phyloP scores from a whole-genome alignment of 768 basidiomycete species.

The Piloderma croceum region DNA sequence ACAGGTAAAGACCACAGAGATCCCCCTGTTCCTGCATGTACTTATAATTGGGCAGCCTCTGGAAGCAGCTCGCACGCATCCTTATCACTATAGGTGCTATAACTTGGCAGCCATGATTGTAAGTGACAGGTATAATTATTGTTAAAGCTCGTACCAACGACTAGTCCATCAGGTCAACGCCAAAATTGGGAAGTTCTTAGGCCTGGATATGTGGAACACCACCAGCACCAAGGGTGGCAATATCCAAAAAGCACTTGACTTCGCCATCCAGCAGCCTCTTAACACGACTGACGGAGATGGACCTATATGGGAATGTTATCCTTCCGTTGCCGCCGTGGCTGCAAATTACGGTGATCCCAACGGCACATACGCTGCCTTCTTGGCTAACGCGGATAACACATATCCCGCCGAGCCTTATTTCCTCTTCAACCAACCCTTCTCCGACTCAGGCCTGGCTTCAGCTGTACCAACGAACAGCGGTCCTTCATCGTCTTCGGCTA shows the following conservation, averaged over 20 bases:
- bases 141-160: background rate
- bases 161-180: slow-evolving; percentile 54
- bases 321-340: slow-evolving; percentile 52
- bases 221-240: slow-evolving; percentile 44
- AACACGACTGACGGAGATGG: slow-evolving; percentile 24
- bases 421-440: slow-evolving; percentile 56
- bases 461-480: too few relatives aligned
- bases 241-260: slow-evolving; percentile 57
- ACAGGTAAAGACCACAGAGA: slow-evolving; percentile 32
- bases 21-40: background rate
- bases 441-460: too few relatives aligned
- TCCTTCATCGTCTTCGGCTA: too few relatives aligned
- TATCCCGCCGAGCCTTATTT: slow-evolving; percentile 46
- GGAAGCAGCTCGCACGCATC: slow-evolving; percentile 54
- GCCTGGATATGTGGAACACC: slow-evolving; percentile 44
- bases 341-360: slow-evolving; percentile 54
- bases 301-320: slow-evolving; percentile 48
- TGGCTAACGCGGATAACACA: slow-evolving; percentile 31
- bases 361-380: slow-evolving; percentile 46
- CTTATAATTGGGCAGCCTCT: slow-evolving; percentile 54
- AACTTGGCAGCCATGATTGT: slow-evolving; percentile 67
- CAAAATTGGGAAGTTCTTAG: slow-evolving; percentile 40
- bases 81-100: slow-evolving; percentile 63
- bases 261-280: slow-evolving; percentile 43
- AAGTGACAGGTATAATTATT: slow-evolving; percentile 15